phyloP scores from a whole-genome alignment of 306 rosid species.

The Aeschynomene evenia region DNA sequence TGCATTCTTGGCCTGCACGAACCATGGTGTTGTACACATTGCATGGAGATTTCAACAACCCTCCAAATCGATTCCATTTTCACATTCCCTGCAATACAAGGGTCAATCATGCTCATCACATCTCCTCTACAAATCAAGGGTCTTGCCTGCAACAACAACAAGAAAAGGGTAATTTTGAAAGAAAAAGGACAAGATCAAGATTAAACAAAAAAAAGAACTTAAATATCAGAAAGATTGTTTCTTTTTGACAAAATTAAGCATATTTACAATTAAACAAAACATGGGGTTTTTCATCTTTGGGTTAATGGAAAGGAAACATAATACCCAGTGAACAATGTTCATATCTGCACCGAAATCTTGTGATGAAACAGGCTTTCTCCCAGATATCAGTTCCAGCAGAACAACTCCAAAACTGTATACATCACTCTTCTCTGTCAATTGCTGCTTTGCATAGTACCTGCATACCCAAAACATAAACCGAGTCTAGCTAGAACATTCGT shows the following conservation, averaged over 20 bases:
- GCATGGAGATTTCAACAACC: constrained; percentile 70
- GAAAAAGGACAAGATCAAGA: background rate
- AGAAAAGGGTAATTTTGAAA: constrained; percentile 7
- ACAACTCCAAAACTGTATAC: constrained; percentile 92
- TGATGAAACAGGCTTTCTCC: constrained; percentile 67
- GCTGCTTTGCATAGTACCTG: constrained; percentile 90
- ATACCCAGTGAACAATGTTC: constrained; percentile 89
- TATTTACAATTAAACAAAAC: too few relatives aligned
- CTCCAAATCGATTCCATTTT: constrained; percentile 84
- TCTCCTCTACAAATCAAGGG: constrained; percentile 65
- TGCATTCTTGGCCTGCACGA: constrained; percentile 86
- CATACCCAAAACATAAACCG: constrained; percentile 4
- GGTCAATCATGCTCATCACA: constrained; percentile 64
- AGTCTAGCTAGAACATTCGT: constrained; percentile 10
- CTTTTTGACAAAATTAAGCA: too few relatives aligned
- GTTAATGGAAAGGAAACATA: constrained; percentile 34
- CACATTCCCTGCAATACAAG: constrained; percentile 54
- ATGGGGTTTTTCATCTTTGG: background rate
- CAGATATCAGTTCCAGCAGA: constrained; percentile 78
- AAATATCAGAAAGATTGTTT: too few relatives aligned
- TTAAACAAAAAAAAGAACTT: background rate
- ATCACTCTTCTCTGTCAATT: constrained; percentile 83
- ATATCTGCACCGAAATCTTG: constrained; percentile 71
- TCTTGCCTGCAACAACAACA: constrained; percentile 82
- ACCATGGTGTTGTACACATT: constrained; percentile 76